These are phyloP conservation scores for Diatrype stigma DNA, from an alignment of 2,329 filamentous ascomycete species.

Conservation along the genomic window DNA sequence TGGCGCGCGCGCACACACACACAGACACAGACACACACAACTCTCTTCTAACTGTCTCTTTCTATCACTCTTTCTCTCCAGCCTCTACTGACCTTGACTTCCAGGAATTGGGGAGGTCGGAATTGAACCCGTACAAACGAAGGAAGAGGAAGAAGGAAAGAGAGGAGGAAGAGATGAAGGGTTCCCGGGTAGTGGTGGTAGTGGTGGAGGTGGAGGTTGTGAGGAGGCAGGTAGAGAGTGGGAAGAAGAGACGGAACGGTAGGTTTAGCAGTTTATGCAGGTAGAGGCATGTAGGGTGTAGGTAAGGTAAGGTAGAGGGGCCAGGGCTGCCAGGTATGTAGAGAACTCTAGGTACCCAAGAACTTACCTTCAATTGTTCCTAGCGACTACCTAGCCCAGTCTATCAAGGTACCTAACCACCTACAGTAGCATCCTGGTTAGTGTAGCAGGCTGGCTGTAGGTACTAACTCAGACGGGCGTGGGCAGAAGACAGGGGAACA, in stretches of 20 bases:
- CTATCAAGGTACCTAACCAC: too few species aligned
- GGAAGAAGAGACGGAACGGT: conserved; percentile 4
- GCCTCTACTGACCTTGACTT: conserved; percentile 18
- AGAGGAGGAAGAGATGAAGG: conserved; percentile 28
- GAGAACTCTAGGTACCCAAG: not conserved
- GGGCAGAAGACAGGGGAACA: too few species aligned
- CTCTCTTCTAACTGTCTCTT: conserved; percentile 3
- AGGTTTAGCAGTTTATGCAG: conserved; percentile 5
- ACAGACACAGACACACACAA: conserved; percentile 1
- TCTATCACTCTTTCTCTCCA: conserved; percentile 8
- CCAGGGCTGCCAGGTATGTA: not conserved
- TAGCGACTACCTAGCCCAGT: too few species aligned
- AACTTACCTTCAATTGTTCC: too few species aligned
- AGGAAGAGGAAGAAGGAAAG: conserved; percentile 31
- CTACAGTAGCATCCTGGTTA: too few species aligned
- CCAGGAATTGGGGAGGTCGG: conserved; percentile 33
- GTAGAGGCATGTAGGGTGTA: not conserved
- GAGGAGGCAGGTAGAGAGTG: conserved; percentile 18
- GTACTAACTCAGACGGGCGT: too few species aligned
- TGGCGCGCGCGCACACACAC: conserved; percentile 7
- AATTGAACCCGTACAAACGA: conserved; percentile 22
- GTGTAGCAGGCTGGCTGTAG: too few species aligned
- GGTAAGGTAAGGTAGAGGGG: not conserved
- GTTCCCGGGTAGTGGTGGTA: conserved; percentile 26
- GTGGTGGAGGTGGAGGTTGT: conserved; percentile 14